Base-by-base conservation (phyloP, 2,329 filamentous ascomycete species). In the Knoxdaviesia proteae region DNA sequence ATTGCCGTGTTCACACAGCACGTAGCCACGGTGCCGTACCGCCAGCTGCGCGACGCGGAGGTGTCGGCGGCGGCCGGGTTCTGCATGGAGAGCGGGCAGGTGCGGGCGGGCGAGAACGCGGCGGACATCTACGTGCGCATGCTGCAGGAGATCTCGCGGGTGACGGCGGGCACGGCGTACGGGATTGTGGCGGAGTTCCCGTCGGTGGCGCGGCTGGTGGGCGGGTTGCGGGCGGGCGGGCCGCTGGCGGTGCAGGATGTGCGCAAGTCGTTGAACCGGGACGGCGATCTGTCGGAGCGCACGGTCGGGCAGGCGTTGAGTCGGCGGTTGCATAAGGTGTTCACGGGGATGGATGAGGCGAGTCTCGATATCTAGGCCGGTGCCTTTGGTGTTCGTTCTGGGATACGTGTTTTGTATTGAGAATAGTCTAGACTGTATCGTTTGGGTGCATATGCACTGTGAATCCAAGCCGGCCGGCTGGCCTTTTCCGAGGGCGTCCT, bases 31-130 rank as follows among this genome's bases (percentile, higher is more conserved):
- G 74, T 80, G 29, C 82, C 80, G 0, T 87, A 87, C 56, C 72
- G 73, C 48, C 69, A 62, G 42, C 65, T 67, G 49, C 58, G 60
- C 29, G 69, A 74, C 44, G 56, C 58, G 34, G 55, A 59, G 40
- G 59, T 59, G 49, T 63, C 62, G 43, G 64, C 68, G 1, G 63
- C 68, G 8, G 74, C 73, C 1, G 66, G 70, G 0, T 88, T 88
- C 55, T 87, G 81, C 58, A 86, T 87, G 78, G 80, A 84, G 42
- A 63, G 65, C 1, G 82, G 82, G 0, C 82, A 88, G 57, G 78
- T 88, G 37, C 74, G 72, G 43, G 71, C 75, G 0, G 82, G 82
- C 32, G 71, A 79, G 32, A 69, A 73, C 38, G 59, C 67, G 2
- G 56, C 61, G 6, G 81, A 87, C 50, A 83, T 76, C 0, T 88